phyloP scores from a whole-genome alignment of 805 yeast species.

The Zygotorulaspora florentina region DNA sequence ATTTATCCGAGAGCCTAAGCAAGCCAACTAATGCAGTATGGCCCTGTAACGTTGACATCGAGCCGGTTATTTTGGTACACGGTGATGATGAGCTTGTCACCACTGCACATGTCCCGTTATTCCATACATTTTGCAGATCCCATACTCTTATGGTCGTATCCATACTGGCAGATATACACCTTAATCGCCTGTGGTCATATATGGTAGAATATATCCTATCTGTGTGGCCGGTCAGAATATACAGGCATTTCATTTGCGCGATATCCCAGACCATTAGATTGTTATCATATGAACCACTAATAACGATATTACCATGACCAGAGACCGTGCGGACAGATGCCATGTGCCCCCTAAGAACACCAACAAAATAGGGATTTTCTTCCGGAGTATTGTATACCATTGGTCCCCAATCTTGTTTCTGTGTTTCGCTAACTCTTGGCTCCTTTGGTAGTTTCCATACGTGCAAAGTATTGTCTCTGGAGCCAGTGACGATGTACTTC shows the following conservation, averaged over 20 bases:
- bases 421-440: slow-evolving; percentile 33
- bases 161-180: slow-evolving; percentile 89
- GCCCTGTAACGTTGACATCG: slow-evolving; percentile 67
- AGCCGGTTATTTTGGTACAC: slow-evolving; percentile 29
- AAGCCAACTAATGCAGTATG: slow-evolving; percentile 90
- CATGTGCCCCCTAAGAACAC: slow-evolving; percentile 69
- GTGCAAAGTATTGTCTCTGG: slow-evolving; percentile 79
- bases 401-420: slow-evolving; percentile 45
- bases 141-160: slow-evolving; percentile 86
- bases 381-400: slow-evolving; percentile 33
- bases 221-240: slow-evolving; percentile 75
- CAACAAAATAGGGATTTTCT: slow-evolving; percentile 58
- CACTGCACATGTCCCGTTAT: slow-evolving; percentile 34
- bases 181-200: slow-evolving; percentile 64
- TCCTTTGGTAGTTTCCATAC: slow-evolving; percentile 74
- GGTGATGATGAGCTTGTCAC: slow-evolving; percentile 23
- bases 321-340: slow-evolving; percentile 82
- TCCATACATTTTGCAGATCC: slow-evolving; percentile 76
- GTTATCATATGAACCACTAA: slow-evolving; percentile 88
- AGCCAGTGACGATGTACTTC: slow-evolving; percentile 80
- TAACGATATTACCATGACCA: slow-evolving; percentile 76
- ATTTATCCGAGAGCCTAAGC: slow-evolving; percentile 68
- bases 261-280: slow-evolving; percentile 92
- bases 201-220: slow-evolving; percentile 88
- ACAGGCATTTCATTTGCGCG: slow-evolving; percentile 64